Base-by-base conservation (phyloP, 177 flowering plant species). In the Tripterygium wilfordii region DNA sequence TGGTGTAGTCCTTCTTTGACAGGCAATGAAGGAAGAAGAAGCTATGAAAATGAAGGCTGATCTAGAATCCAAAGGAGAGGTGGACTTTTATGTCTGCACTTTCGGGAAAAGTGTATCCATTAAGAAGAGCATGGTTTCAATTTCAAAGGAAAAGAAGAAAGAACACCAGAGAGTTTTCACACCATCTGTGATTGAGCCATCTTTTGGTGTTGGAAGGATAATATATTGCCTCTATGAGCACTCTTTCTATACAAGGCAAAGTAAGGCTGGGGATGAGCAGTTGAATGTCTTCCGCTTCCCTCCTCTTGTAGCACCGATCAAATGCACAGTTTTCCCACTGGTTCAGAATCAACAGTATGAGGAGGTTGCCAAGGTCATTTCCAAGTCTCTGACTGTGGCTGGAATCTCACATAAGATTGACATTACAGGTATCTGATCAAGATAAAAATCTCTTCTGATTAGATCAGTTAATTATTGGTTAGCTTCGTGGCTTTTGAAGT, bases 141-240 rank as follows among this genome's bases (percentile, higher is more conserved):
- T 92, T 49, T 80, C 91, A 14, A 86, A 79, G 65, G 88, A 77
- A 69, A 86, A 60, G 46, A 92, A 78, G 75, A 89, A 79, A 56
- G 96, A 86, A 62, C 91, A 89, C 52, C 96, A 89, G 59, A 74
- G 96, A 62, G 82, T 72, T 41, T 92, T 86, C 51, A 89, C 97
- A 0, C 98, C 98, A 25, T 89, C 98, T 9, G 97, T 92, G 13
- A 82, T 92, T 45, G 97, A 92, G 49, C 96, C 98, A 39, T 92
- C 92, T n/a, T 92, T 92, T 72, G 98, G 98, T 10, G 84, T 92
- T 57, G 97, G 97, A 5, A 60, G 98, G 42, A 89, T 92, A 36
- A 86, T 92, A 15, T 92, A 86, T 56, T 84, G 98, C 42, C 81
- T 92, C 7, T 89, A 58, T 67, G 97, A 92, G 75, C 98, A 92